phyloP scores from a whole-genome alignment of 1,284 basidiomycete genomes.

The Melampsora americana region DNA sequence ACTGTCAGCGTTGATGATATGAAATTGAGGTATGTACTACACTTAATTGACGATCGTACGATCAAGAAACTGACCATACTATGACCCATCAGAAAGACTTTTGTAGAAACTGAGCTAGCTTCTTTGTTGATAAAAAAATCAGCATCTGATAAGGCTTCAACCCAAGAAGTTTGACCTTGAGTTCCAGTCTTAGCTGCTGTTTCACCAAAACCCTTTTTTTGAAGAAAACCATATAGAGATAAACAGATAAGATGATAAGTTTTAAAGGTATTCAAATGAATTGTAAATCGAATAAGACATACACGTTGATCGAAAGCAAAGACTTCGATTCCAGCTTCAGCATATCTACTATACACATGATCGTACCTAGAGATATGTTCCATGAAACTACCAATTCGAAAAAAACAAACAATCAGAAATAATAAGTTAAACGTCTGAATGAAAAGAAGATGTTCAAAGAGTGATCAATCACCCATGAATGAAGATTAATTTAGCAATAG shows the following conservation, averaged over 20 bases:
- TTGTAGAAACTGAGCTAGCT: conserved; percentile 29
- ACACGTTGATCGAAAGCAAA: conserved; percentile 55
- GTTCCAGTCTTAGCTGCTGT: conserved; percentile 51
- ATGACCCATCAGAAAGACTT: conserved; percentile 56
- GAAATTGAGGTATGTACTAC: too few relatives aligned
- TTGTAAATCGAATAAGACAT: background rate
- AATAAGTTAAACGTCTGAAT: too few relatives aligned
- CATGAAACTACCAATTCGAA: conserved; percentile 52
- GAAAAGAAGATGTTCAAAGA: too few relatives aligned
- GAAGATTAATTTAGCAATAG: conserved; percentile 48
- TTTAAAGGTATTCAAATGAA: too few relatives aligned
- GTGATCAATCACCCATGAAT: conserved; percentile 52
- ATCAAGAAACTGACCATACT: conserved; percentile 52
- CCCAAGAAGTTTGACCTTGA: conserved; percentile 55
- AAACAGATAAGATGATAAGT: too few relatives aligned
- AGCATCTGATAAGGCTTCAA: conserved; percentile 54
- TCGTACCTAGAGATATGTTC: conserved; percentile 55
- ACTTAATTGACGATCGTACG: too few relatives aligned
- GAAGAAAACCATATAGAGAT: background rate
- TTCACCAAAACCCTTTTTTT: conserved; percentile 53
- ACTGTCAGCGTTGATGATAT: background rate
- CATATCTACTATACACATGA: conserved; percentile 54
- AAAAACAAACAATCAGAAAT: background rate
- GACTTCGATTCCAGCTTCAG: conserved; percentile 54
- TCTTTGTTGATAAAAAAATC: conserved; percentile 52